Base-by-base conservation (phyloP, 352 stramenopile genomes). In the Phytophthora fragariaefolia region DNA sequence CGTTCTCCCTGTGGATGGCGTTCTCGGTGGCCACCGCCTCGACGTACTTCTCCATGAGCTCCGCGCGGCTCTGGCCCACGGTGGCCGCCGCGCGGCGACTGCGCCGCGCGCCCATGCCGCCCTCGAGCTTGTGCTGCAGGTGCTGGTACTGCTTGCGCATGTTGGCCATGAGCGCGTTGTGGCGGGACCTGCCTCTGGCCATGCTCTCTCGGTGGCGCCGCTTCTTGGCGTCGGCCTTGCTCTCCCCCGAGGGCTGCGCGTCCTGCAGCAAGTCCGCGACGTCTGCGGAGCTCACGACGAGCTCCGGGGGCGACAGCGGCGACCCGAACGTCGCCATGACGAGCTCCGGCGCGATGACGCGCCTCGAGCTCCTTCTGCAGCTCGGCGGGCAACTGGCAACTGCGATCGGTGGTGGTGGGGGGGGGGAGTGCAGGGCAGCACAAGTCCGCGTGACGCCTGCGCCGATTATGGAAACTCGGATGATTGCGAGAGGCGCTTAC, bases 61-160 rank as follows among this genome's bases (percentile, higher is more conserved):
- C 40, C 40, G 18, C n/a, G n/a, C 57, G 24, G 10, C 17, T 51
- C 20, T 20, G 18, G 6, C 22, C 27, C 45, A 36, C 12, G 1
- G 54, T 40, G n/a, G 32, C 49, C 46, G 52, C 40, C 15, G 28
- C 6, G 58, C 47, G 36, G 22, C 60, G 27, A 24, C 46, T 48
- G 6, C 50, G 50, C 48, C 65, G 66, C 3, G 36, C 38, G 5
- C 64, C 59, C 34, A 74, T 56, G 2, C 54, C 66, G 6, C 20
- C 64, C 59, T 74, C 53, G 43, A 77, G 60, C 42, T 63, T 60
- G 42, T 55, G 30, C 26, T 65, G 49, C 50, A 77, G 24, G 1
- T 68, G 42, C 22, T 66, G 49, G 46, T 73, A 73, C 51, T 77
- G 65, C 34, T 68, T 70, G 6, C 70, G 23, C 65, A 77, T 71